These are phyloP conservation scores for Exophiala alcalophila DNA, from an alignment of 2,329 filamentous ascomycete species.

Conservation along the genomic window DNA sequence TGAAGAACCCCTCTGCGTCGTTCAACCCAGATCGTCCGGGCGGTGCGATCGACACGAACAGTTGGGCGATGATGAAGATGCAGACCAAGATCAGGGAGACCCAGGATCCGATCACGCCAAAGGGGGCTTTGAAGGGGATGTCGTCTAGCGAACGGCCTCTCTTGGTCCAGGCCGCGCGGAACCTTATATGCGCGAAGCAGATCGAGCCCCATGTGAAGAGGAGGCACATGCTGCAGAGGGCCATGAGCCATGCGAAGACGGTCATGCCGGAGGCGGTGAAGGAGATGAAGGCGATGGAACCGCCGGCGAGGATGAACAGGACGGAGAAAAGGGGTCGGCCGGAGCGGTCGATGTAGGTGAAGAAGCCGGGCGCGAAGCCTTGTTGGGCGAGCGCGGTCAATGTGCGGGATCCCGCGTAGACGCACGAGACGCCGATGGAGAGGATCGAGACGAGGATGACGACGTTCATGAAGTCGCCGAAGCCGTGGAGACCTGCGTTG, in stretches of 20 bases:
- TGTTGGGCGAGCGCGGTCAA: conserved; percentile 52
- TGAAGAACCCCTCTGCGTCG: conserved; percentile 1
- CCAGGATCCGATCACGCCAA: conserved; percentile 76
- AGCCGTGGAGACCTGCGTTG: conserved; percentile 57
- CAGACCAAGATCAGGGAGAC: conserved; percentile 72
- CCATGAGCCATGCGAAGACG: conserved; percentile 63
- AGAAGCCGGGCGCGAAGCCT: conserved; percentile 44
- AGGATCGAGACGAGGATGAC: conserved; percentile 61
- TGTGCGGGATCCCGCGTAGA: conserved; percentile 57
- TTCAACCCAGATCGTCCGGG: neutral
- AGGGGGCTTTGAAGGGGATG: conserved; percentile 75
- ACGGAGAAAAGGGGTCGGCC: conserved; percentile 45
- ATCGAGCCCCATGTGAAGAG: conserved; percentile 66
- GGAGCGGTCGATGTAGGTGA: conserved; percentile 44
- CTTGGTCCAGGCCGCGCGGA: conserved; percentile 70
- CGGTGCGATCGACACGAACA: conserved; percentile 69
- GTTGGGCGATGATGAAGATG: conserved; percentile 75
- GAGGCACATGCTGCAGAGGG: conserved; percentile 59
- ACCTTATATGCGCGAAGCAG: conserved; percentile 74
- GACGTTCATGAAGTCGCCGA: conserved; percentile 65
- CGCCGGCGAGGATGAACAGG: conserved; percentile 38
- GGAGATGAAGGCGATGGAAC: conserved; percentile 41
- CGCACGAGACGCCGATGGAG: conserved; percentile 57
- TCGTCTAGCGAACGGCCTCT: conserved; percentile 70
- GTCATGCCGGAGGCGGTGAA: conserved; percentile 39